Percentiles rank a stretch among this genome's conserved stretches.
These are phyloP conservation scores for Hymenoscyphus linearis DNA, from an alignment of 2,329 filamentous ascomycete genomes.

Conservation along the genomic window DNA sequence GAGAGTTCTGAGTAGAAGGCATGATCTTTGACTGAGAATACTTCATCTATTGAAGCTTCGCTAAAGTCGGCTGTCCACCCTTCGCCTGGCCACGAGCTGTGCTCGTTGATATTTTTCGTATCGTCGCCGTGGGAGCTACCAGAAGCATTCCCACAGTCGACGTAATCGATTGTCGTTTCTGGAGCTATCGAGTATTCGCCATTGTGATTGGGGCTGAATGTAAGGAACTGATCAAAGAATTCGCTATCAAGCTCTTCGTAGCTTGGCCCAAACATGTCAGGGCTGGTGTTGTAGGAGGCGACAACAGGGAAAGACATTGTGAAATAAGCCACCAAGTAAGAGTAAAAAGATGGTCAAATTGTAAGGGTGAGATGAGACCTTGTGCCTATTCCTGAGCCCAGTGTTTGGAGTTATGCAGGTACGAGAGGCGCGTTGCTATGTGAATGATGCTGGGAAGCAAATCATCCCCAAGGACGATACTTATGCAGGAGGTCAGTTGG, in stretches of 20 bases:
- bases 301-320: constrained; percentile 26
- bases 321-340: constrained; percentile 3
- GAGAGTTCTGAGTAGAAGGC: constrained; percentile 25
- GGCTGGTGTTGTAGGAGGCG: constrained; percentile 40
- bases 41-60: constrained; percentile 16
- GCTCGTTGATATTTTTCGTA: constrained; percentile 7
- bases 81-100: constrained; percentile 15
- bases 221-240: constrained; percentile 59
- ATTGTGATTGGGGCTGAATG: constrained; percentile 48
- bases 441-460: constrained; percentile 21
- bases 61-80: constrained; percentile 15
- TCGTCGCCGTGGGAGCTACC: constrained; percentile 19
- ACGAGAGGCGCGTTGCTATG: constrained; percentile 16
- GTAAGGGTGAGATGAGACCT: constrained; percentile 7
- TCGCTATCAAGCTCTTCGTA: constrained; percentile 51
- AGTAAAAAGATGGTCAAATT: neutral
- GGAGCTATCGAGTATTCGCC: constrained; percentile 38
- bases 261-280: constrained; percentile 43
- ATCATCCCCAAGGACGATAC: constrained; percentile 24
- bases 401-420: constrained; percentile 21
- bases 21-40: constrained; percentile 10
- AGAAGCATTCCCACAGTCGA: constrained; percentile 16
- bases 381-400: constrained; percentile 16
- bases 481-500: constrained; percentile 26
- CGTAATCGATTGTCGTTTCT: constrained; percentile 42